Conservation (phyloP, 768 basidiomycete species). For the Trametes punicea region DNA sequence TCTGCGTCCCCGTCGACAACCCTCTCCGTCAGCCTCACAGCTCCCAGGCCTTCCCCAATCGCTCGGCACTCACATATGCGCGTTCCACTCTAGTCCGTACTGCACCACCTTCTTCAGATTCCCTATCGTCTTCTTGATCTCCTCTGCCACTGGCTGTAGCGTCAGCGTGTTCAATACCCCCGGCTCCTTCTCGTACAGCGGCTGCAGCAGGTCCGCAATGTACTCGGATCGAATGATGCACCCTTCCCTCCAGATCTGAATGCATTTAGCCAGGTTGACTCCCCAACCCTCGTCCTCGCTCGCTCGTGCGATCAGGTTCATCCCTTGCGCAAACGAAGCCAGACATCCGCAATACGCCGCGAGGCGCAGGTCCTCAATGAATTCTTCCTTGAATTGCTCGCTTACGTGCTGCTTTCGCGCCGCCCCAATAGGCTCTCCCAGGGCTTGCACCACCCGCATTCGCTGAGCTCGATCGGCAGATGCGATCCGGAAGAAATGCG, state of each 20-base stretch:
- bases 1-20: slow-evolving; percentile 1
- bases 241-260: slow-evolving; percentile 24
- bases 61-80: slow-evolving; percentile 17
- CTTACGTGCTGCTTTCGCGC: slow-evolving; percentile 18
- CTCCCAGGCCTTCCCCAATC: neutral
- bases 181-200: slow-evolving; percentile 14
- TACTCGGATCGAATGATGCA: slow-evolving; percentile 26
- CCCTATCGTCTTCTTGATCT: slow-evolving; percentile 16
- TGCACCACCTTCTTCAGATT: slow-evolving; percentile 13
- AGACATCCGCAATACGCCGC: slow-evolving; percentile 21
- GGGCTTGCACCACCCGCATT: slow-evolving; percentile 17
- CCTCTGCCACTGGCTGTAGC: slow-evolving; percentile 11
- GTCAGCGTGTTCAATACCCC: slow-evolving; percentile 16
- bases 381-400: slow-evolving; percentile 1
- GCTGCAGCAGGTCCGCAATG: slow-evolving; percentile 22
- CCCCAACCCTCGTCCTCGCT: slow-evolving; percentile 22
- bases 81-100: slow-evolving; percentile 17
- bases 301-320: slow-evolving; percentile 24
- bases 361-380: slow-evolving; percentile 20
- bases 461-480: slow-evolving; percentile 23
- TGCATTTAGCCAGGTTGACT: slow-evolving; percentile 17
- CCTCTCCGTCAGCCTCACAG: neutral
- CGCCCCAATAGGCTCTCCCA: slow-evolving; percentile 11
- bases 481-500: slow-evolving; percentile 26
- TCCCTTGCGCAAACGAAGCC: slow-evolving; percentile 22